Conservation (phyloP, 2,329 filamentous ascomycete genomes). For the Apiospora kogelbergensis region DNA sequence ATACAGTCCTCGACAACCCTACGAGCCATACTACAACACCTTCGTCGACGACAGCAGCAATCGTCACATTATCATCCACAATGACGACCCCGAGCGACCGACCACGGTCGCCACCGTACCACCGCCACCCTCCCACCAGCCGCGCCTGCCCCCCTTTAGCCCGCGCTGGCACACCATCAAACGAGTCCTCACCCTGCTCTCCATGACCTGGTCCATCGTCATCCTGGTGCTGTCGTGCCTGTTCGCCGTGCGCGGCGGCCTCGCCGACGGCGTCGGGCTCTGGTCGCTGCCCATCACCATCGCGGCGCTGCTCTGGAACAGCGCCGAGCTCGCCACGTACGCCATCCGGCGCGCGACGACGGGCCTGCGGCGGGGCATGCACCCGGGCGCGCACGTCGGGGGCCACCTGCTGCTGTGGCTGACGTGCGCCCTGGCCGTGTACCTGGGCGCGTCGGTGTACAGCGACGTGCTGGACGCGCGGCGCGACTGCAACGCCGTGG, state of each 20-base stretch:
- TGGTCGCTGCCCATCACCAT: slow-evolving; percentile 25
- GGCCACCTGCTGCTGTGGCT: slow-evolving; percentile 28
- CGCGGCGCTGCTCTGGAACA: slow-evolving; percentile 27
- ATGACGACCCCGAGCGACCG: neutral
- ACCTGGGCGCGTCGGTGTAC: slow-evolving; percentile 18
- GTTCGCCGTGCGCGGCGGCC: slow-evolving; percentile 17
- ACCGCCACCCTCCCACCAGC: neutral
- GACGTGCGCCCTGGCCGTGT: slow-evolving; percentile 22
- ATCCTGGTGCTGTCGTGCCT: slow-evolving; percentile 24
- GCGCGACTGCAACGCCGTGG: slow-evolving; percentile 7
- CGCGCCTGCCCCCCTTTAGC: slow-evolving; percentile 20
- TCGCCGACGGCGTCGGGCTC: slow-evolving; percentile 9
- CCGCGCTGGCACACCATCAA: slow-evolving; percentile 23
- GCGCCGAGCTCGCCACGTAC: slow-evolving; percentile 29
- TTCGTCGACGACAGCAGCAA: slow-evolving; percentile 6
- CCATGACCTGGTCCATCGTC: slow-evolving; percentile 22
- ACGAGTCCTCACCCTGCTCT: slow-evolving; percentile 23
- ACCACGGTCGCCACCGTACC: neutral
- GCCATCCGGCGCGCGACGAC: slow-evolving; percentile 18
- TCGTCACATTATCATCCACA: neutral
- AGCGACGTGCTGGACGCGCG: neutral
- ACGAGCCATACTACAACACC: neutral
- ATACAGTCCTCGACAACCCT: neutral
- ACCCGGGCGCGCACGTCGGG: slow-evolving; percentile 31
- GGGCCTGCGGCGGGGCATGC: slow-evolving; percentile 26